Percentiles rank a stretch among this genome's conserved stretches.
Evolutionary conservation across 345 rosid species (phyloP).

Genomic region (Ceriops zippeliana): DNA sequence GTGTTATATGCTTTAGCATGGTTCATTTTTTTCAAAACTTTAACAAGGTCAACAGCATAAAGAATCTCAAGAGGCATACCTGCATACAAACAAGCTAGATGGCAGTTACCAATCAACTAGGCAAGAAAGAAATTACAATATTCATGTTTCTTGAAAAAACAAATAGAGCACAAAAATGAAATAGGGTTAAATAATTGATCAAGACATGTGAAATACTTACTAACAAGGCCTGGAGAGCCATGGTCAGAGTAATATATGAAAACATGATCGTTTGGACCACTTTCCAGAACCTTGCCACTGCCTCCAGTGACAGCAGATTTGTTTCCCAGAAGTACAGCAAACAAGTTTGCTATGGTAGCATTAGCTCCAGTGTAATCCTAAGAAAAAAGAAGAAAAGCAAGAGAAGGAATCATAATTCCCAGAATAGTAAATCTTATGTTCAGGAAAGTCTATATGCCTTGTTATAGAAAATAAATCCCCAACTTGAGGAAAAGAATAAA

Average conservation of each 20-base stretch:
- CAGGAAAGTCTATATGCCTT: no score
- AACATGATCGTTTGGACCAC: conserved; percentile 49
- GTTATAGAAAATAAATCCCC: no score
- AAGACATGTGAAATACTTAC: conserved; percentile 14
- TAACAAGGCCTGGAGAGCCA: conserved; percentile 47
- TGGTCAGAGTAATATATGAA: conserved; percentile 66
- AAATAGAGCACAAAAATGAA: not conserved
- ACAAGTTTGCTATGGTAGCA: conserved; percentile 42
- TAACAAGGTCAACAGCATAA: conserved; percentile 43
- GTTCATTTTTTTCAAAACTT: conserved; percentile 48
- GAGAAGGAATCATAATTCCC: not conserved
- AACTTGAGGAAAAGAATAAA: not conserved
- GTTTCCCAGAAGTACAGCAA: conserved; percentile 52
- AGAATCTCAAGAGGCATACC: conserved; percentile 38
- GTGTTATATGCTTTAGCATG: conserved; percentile 36
- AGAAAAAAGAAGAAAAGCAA: not conserved
- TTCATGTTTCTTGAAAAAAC: not conserved
- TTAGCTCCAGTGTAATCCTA: conserved; percentile 53
- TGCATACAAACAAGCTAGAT: not conserved
- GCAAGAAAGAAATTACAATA: not conserved
- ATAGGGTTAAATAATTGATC: not conserved
- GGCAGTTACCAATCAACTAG: no score
- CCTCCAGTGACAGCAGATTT: conserved; percentile 53
- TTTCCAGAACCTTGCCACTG: conserved; percentile 56
- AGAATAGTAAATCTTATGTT: not conserved